phyloP scores from a whole-genome alignment of 2,329 filamentous ascomycete genomes.

The Aureobasidium vineae region DNA sequence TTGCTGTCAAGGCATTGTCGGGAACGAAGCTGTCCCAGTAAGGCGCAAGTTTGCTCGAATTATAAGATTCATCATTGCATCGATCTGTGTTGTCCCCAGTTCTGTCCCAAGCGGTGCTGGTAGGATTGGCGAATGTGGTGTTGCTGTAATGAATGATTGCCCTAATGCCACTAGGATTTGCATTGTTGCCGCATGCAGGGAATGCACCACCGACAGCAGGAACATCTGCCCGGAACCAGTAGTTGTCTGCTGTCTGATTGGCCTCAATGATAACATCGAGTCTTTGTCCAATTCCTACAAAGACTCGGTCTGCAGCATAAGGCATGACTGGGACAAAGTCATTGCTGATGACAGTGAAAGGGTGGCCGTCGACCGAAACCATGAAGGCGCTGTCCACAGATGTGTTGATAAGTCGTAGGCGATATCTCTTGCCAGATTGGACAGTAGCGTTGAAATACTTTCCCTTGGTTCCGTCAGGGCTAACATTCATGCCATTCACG shows the following conservation, averaged over 20 bases:
- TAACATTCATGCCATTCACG: slow-evolving; percentile 39
- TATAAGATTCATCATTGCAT: slow-evolving; percentile 32
- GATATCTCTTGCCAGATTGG: slow-evolving; percentile 44
- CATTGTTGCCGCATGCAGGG: slow-evolving; percentile 31
- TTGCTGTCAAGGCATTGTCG: slow-evolving; percentile 34
- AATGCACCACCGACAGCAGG: slow-evolving; percentile 16
- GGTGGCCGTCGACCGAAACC: slow-evolving; percentile 44
- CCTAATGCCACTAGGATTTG: slow-evolving; percentile 40
- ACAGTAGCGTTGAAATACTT: slow-evolving; percentile 34
- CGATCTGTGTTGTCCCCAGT: slow-evolving; percentile 41
- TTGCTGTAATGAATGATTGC: slow-evolving; percentile 45
- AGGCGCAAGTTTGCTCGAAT: slow-evolving; percentile 39
- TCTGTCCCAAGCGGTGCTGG: slow-evolving; percentile 33
- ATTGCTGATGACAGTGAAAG: slow-evolving; percentile 45
- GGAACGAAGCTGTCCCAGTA: slow-evolving; percentile 36
- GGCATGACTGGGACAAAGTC: slow-evolving; percentile 49
- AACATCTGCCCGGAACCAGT: slow-evolving; percentile 48
- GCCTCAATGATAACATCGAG: slow-evolving; percentile 50
- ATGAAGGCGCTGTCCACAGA: slow-evolving; percentile 42
- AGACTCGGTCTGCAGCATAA: slow-evolving; percentile 38
- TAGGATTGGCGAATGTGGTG: slow-evolving; percentile 32
- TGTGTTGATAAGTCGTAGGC: slow-evolving; percentile 47
- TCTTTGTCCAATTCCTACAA: slow-evolving; percentile 47
- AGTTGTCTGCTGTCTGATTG: slow-evolving; percentile 45
- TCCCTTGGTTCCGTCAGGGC: slow-evolving; percentile 31